phyloP scores from a whole-genome alignment of 345 rosid genomes.

The Angophora floribunda region DNA sequence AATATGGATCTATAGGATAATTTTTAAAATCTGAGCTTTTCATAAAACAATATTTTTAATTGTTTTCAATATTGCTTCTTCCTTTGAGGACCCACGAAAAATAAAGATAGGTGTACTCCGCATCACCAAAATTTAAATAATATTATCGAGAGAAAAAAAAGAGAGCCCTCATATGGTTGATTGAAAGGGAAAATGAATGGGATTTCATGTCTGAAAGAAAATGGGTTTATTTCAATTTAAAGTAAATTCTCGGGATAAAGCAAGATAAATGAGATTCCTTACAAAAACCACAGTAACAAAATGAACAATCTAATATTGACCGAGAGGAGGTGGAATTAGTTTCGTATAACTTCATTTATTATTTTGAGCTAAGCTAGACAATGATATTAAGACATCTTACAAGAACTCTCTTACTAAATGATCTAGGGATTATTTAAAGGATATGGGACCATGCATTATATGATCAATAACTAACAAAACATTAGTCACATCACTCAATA shows the following conservation, averaged over 20 bases:
- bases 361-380: not conserved
- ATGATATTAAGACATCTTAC: fast-evolving
- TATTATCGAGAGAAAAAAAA: not conserved
- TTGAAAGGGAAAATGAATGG: not conserved
- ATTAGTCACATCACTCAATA: not conserved
- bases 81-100: not conserved
- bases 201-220: not conserved
- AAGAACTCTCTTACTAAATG: not conserved
- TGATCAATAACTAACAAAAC: not conserved
- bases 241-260: not conserved
- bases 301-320: not conserved
- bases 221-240: not conserved
- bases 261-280: not conserved
- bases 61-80: not conserved
- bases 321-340: not conserved
- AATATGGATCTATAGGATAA: not conserved
- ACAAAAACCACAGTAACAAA: not conserved
- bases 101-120: not conserved
- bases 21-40: not conserved
- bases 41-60: not conserved
- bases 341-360: not conserved
- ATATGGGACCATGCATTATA: not conserved
- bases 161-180: not conserved
- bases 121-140: not conserved
- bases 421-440: not conserved